Conservation (phyloP, 352 stramenopile genomes). For the Thalassiosira oceanica region DNA sequence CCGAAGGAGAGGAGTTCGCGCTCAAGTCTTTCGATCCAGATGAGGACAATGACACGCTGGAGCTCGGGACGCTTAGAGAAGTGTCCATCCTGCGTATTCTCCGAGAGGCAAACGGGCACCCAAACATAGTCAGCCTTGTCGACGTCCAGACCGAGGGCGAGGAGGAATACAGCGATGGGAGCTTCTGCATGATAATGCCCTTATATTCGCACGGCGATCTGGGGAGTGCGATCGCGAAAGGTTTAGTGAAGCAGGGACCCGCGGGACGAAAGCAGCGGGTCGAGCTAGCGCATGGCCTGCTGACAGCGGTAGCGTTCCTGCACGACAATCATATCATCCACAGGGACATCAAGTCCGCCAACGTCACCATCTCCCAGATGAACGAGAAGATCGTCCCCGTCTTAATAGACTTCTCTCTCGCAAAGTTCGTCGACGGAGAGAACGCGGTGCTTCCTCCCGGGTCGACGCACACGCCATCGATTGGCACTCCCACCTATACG, state of each 20-base stretch:
- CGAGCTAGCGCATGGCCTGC: conserved; percentile 63
- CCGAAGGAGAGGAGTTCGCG: conserved; percentile 43
- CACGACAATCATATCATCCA: conserved; percentile 81
- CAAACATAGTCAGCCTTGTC: conserved; percentile 70
- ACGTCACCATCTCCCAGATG: conserved; percentile 61
- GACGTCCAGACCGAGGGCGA: conserved; percentile 66
- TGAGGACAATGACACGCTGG: conserved; percentile 46
- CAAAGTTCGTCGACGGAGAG: conserved; percentile 56
- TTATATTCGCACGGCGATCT: conserved; percentile 56
- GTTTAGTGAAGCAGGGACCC: conserved; percentile 13
- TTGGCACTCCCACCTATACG: conserved; percentile 71
- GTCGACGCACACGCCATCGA: conserved; percentile 59
- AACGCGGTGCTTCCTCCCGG: conserved; percentile 38
- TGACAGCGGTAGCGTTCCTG: conserved; percentile 69
- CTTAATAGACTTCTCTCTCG: conserved; percentile 78
- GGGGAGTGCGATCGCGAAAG: conserved; percentile 31
- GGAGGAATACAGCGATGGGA: conserved; percentile 49
- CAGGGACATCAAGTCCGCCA: conserved; percentile 78
- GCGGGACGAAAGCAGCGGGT: conserved; percentile 54
- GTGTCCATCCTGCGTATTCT: conserved; percentile 72
- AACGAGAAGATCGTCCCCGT: conserved; percentile 49
- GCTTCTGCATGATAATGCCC: conserved; percentile 61
- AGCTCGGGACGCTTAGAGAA: conserved; percentile 70
- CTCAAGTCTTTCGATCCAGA: conserved; percentile 40
- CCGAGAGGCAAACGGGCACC: conserved; percentile 59